Evolutionary conservation across 495 filamentous ascomycete species (phyloP).

Genomic region (Talaromyces ruber): DNA sequence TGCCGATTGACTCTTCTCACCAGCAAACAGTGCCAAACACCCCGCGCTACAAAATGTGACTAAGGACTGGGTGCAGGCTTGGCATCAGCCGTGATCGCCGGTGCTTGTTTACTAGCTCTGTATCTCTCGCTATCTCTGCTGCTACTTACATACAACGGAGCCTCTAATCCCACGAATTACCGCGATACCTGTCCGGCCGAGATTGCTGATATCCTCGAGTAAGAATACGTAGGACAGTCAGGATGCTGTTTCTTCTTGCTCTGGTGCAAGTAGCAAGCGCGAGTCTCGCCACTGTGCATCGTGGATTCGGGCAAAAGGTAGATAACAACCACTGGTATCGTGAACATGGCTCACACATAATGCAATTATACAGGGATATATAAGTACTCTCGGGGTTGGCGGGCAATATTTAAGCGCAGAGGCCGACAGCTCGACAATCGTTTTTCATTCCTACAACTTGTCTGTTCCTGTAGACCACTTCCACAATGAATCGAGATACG

Average conservation of each 20-base stretch:
- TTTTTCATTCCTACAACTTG: conserved; percentile 53
- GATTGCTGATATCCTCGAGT: background rate
- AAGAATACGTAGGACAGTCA: background rate
- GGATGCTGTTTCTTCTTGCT: background rate
- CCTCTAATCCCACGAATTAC: background rate
- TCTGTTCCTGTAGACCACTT: conserved; percentile 68
- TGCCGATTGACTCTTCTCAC: background rate
- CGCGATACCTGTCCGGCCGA: background rate
- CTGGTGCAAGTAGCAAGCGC: background rate
- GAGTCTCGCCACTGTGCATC: background rate
- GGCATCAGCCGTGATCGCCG: background rate
- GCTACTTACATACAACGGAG: background rate
- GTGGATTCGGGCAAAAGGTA: background rate
- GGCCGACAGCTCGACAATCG: conserved; percentile 2
- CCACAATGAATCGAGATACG: conserved; percentile 60
- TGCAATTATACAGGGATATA: background rate
- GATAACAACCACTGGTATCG: background rate
- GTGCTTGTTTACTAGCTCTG: background rate
- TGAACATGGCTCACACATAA: background rate
- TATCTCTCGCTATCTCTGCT: background rate
- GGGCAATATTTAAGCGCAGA: background rate
- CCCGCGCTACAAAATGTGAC: background rate
- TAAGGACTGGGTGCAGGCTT: background rate
- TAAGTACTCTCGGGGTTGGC: background rate
- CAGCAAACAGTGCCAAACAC: background rate